phyloP scores from a whole-genome alignment of 805 yeast genomes.

The Barnettozyma pratensis region DNA sequence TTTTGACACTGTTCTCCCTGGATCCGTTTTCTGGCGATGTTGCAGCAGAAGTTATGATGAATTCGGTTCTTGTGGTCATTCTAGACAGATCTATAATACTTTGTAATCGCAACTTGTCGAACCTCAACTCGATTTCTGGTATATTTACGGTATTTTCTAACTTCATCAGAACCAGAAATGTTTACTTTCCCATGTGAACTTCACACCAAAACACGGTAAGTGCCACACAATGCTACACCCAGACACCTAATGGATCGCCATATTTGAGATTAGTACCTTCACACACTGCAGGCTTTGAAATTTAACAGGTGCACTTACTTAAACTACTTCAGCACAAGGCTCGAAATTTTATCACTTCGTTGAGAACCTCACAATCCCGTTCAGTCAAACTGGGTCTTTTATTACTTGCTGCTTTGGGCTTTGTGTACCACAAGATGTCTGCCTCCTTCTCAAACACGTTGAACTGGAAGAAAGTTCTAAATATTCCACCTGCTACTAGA shows the following conservation, averaged over 20 bases:
- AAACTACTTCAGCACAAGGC: too few relatives aligned
- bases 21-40: neutral
- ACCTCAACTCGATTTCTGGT: neutral
- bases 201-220: neutral
- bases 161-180: neutral
- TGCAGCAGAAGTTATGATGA: neutral
- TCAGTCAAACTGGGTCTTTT: conserved; percentile 21
- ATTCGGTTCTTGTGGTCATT: neutral
- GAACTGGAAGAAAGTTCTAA: conserved; percentile 17
- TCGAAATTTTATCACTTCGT: too few relatives aligned
- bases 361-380: neutral
- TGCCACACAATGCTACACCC: neutral
- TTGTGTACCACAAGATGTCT: conserved; percentile 21
- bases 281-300: neutral
- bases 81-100: neutral
- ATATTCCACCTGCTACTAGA: conserved; percentile 44
- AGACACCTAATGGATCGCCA: neutral
- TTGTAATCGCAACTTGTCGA: too few relatives aligned
- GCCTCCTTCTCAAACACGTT: conserved; percentile 16
- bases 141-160: neutral
- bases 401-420: conserved; percentile 19
- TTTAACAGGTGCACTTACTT: too few relatives aligned
- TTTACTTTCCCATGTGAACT: neutral
- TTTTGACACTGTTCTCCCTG: neutral
- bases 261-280: too few relatives aligned